Evolutionary conservation across 2,329 filamentous ascomycete genomes (phyloP).

Genomic region (Thermomyces lanuginosus): DNA sequence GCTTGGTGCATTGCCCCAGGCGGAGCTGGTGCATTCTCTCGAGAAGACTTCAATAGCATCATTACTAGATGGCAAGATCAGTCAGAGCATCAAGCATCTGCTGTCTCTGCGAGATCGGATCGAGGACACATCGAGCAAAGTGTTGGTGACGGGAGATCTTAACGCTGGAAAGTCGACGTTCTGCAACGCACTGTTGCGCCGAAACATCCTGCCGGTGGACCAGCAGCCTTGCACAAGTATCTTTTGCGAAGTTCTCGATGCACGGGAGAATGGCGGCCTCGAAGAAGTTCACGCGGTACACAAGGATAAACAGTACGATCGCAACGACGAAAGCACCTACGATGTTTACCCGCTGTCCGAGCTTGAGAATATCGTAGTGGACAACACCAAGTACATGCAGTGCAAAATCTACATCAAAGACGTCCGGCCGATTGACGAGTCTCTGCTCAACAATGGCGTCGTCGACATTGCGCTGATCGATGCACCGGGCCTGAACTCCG

Average conservation of each 20-base stretch:
- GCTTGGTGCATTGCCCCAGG: constrained; percentile 68
- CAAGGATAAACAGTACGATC: constrained; percentile 61
- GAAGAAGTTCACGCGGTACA: constrained; percentile 96
- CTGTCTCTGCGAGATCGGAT: constrained; percentile 78
- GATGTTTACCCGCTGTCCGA: constrained; percentile 65
- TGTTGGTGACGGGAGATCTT: constrained; percentile 84
- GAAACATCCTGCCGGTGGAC: constrained; percentile 87
- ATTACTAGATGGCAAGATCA: constrained; percentile 83
- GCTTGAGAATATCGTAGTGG: constrained; percentile 74
- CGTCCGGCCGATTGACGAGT: constrained; percentile 74
- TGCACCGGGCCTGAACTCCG: constrained; percentile 84
- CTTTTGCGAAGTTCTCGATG: constrained; percentile 92
- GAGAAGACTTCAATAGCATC: constrained; percentile 85
- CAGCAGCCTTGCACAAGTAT: constrained; percentile 97
- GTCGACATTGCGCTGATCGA: constrained; percentile 97
- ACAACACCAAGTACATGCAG: constrained; percentile 76
- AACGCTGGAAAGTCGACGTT: constrained; percentile 98
- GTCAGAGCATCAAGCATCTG: constrained; percentile 81
- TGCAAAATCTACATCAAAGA: constrained; percentile 97
- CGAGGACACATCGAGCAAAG: constrained; percentile 93
- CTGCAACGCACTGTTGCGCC: constrained; percentile 85
- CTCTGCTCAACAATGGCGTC: constrained; percentile 87
- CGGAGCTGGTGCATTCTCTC: constrained; percentile 82
- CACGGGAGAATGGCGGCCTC: constrained; percentile 71
- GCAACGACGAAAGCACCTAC: constrained; percentile 86